Base-by-base conservation (phyloP, 352 stramenopile genomes). In the Pythium rhizo-oryzae region DNA sequence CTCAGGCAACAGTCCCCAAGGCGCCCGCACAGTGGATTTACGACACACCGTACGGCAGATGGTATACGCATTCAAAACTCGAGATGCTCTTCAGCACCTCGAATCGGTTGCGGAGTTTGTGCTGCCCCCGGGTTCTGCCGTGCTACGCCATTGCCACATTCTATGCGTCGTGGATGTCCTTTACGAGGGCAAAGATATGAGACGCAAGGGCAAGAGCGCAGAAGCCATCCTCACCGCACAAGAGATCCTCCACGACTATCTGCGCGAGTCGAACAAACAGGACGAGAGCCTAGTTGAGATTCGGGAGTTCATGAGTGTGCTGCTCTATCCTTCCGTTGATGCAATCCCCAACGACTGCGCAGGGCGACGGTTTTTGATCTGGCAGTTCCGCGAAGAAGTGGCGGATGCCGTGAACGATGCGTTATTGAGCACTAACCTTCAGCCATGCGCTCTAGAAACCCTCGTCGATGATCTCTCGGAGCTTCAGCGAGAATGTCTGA, bases 371-470 rank as follows among this genome's bases (percentile, higher is more conserved):
- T 69, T 58, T 30, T 50, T 69, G n/a, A 16, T 62, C 30, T 63
- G 54, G 54, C 21, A 57, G 23, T 69, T 69, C 25, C 62, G 62
- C 11, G 62, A 69, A 59, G 46, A 69, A 64, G 62, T 69, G 12
- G 62, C 54, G 3, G 62, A 69, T 43, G 46, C 53, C 16, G n/a
- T 69, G 21, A 69, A 69, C 39, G 33, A 69, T 15, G 24, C 30
- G 1, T 28, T 69, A 8, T 56, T 60, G 6, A n/a, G 23, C 15
- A 4, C 25, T 9, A 6, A 41, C 2, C 8, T 25, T 9, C 24
- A 51, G 8, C 47, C 43, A 15, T 59, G 44, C 13, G 53, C 52
- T 25, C 46, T 69, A 19, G 62, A 69, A 23, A 51, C n/a, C n/a
- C 46, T 69, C 1, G 23, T 62, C 5, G 35, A 69, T n/a, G 43